Evolutionary conservation across 768 basidiomycete genomes (phyloP).

Genomic region (Lactarius vividus): DNA sequence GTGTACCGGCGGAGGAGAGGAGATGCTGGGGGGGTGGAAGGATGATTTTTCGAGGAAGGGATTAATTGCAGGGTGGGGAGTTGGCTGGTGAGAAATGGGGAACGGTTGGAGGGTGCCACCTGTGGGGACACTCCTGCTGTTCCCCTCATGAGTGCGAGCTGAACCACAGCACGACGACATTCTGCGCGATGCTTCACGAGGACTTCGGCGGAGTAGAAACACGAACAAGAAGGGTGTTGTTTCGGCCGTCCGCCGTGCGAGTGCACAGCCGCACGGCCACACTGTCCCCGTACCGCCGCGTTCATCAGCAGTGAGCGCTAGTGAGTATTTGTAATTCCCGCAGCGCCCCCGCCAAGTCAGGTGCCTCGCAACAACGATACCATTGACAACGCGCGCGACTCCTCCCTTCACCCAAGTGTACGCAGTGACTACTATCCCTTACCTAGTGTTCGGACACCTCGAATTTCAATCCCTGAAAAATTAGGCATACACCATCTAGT

Average conservation of each 20-base stretch:
- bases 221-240: neutral
- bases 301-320: too few species aligned
- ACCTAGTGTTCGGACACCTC: too few species aligned
- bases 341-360: neutral
- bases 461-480: too few species aligned
- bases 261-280: slow-evolving; percentile 3
- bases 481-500: too few species aligned
- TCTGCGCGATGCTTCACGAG: slow-evolving; percentile 39
- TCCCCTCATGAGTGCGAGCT: slow-evolving; percentile 32
- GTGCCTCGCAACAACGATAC: neutral
- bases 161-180: slow-evolving; percentile 72
- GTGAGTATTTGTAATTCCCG: neutral
- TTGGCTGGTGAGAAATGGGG: slow-evolving; percentile 52
- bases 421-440: too few species aligned
- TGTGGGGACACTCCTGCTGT: slow-evolving; percentile 35
- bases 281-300: neutral
- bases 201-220: neutral
- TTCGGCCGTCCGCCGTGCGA: neutral
- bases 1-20: slow-evolving; percentile 5
- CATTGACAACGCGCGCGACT: neutral
- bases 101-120: slow-evolving; percentile 35
- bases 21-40: neutral
- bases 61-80: slow-evolving; percentile 31
- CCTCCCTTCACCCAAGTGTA: neutral
- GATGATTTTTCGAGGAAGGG: slow-evolving; percentile 7